phyloP scores from a whole-genome alignment of 305 asterid species.

The Fraxinus xanthoxyloides region DNA sequence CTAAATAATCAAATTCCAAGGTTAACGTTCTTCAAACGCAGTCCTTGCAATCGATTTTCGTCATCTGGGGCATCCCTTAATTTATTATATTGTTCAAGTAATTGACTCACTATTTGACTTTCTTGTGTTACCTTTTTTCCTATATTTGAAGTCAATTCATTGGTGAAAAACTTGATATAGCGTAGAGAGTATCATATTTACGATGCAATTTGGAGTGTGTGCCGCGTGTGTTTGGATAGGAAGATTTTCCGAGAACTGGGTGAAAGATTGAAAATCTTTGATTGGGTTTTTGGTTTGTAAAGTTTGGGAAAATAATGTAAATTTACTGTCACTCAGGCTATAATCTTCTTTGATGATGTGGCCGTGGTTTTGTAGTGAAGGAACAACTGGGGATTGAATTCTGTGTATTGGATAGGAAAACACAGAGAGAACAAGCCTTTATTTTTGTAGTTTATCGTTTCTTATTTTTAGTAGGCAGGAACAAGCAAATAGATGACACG shows the following conservation, averaged over 20 bases:
- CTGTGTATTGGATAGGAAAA: no score
- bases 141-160: not conserved
- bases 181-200: not conserved
- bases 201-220: not conserved
- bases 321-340: no score
- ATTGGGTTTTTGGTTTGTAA: not conserved
- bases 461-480: constrained; percentile 2
- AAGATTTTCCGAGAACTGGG: not conserved
- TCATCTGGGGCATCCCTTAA: not conserved
- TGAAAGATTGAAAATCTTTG: not conserved
- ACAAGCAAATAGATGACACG: not conserved
- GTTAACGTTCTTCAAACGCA: constrained; percentile 16
- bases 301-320: not conserved
- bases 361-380: no score
- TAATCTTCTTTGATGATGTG: no score
- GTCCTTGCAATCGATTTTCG: not conserved
- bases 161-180: not conserved
- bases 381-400: no score
- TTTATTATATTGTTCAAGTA: not conserved
- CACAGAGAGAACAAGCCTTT: no score
- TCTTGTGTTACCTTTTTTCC: not conserved
- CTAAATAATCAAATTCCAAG: constrained; percentile 8
- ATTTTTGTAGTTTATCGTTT: not conserved
- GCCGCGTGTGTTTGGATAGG: constrained; percentile 17
- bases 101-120: not conserved